These are phyloP conservation scores for Beta macrorhiza DNA, from an alignment of 179 eudicot genomes.

Conservation along the genomic window DNA sequence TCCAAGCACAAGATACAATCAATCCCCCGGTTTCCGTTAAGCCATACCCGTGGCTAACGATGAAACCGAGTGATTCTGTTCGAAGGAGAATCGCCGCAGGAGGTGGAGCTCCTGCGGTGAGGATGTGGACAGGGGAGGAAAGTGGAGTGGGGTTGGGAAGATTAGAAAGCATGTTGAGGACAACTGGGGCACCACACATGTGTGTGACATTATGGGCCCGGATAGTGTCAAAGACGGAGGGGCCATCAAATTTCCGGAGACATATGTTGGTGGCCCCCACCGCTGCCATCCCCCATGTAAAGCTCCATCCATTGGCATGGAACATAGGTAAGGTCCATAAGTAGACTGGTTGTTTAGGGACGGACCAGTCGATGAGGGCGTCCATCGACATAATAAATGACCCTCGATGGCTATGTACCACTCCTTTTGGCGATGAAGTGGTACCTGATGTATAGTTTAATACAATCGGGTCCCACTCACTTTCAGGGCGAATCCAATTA, in stretches of 20 bases:
- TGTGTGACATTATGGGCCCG: conserved; percentile 51
- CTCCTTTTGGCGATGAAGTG: conserved; percentile 34
- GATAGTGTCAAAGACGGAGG: conserved; percentile 37
- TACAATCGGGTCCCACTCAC: conserved; percentile 42
- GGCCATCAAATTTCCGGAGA: conserved; percentile 48
- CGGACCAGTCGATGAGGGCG: conserved; percentile 33
- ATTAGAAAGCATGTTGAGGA: conserved; percentile 54
- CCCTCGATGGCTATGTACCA: conserved; percentile 37
- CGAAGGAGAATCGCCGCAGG: conserved; percentile 25
- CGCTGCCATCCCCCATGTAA: conserved; percentile 65
- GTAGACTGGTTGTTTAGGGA: conserved; percentile 33
- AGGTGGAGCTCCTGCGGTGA: conserved; percentile 34
- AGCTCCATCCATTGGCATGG: conserved; percentile 47
- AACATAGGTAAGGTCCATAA: conserved; percentile 53
- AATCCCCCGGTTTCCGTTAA: conserved; percentile 34
- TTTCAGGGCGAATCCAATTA: conserved; percentile 29
- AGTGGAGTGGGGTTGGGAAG: conserved; percentile 32
- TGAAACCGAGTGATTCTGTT: conserved; percentile 31
- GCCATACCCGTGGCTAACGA: conserved; percentile 36
- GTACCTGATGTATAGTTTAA: conserved; percentile 41
- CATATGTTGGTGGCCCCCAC: conserved; percentile 57
- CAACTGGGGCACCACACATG: conserved; percentile 45
- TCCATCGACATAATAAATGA: conserved; percentile 25
- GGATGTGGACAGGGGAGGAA: conserved; percentile 27
- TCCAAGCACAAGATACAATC: conserved; percentile 29